Base-by-base conservation (phyloP, 148 eudicot genomes). In the Nepenthes gracilis region DNA sequence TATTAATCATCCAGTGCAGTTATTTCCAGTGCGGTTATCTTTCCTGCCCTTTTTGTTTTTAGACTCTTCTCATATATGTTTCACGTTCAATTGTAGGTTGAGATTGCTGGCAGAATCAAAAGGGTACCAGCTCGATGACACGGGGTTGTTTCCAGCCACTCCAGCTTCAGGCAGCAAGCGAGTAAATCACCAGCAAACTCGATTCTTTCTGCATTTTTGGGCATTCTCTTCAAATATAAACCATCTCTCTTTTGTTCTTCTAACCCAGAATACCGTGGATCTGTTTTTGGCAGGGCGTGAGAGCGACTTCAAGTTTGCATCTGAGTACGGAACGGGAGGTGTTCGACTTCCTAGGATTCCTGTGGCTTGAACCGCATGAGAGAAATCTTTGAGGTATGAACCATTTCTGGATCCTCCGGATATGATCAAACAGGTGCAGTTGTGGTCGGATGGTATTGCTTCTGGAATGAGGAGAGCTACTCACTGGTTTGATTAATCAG, bases 51-150 rank as follows among this genome's bases (percentile, higher is more conserved):
- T 23, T 23, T 23, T 0, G 0, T 23, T 23, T 23, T 23, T 0
- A 23, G 23, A 23, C 23, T 23, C 23, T 23, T 23, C 23, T 0
- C 23, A 23, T 23, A 23, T 23, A 23, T 23, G 23, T 23, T 23
- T 23, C 23, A 23, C 48, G 6, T 36, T 43, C 7, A 10, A n/a
- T 35, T 81, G 61, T 74, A 92, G 98, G 77, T 75, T 92, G 76
- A 84, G 98, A 76, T 54, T 88, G 76, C 72, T 84, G 54, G 96
- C 98, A 54, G 88, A 84, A 63, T 82, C 91, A 51, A 93, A 88
- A 77, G 98, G 98, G 57, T 93, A 72, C 70, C 80, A 81, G 55
- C 91, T 93, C 2, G 98, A 93, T 62, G 98, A 86, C 49, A 93
- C 82, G 0, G 98, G 98, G 36, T 71, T 93, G 61, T 93, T 82